Base-by-base conservation (phyloP, 495 filamentous ascomycete species). In the Penicillium samsonianum region DNA sequence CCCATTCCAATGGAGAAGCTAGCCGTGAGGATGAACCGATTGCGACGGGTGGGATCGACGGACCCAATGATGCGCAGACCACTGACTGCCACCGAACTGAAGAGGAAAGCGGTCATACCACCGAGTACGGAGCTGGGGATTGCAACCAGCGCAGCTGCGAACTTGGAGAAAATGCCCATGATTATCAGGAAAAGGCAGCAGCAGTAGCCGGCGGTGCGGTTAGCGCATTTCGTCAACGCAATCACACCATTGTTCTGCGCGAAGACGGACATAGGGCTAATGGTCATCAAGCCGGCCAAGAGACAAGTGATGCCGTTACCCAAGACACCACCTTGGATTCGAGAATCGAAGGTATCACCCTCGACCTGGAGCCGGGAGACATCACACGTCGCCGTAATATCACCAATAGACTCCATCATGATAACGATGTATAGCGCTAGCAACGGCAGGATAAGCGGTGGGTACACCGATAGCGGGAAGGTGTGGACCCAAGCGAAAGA, bases 181-280 rank as follows among this genome's bases (percentile, higher is more conserved):
- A 96, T 68, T 51, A 96, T 73, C 19, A 96, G 79, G 79, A 95
- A 96, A 63, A 91, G 76, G 76, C 90, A 90, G 67, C 74, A 78
- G 50, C 71, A 82, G 66, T 91, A 96, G 11, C 92, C 92, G 4
- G 92, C 92, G 12, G 84, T 89, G 47, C 92, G 84, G 71, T 94
- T 97, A 0, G 92, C 92, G 70, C 92, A 96, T 20, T 90, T 83
- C 3, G 91, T 96, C 20, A 96, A 78, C 6, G 90, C 87, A 59
- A 97, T 96, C 55, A 97, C 92, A 61, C 91, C 86, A 74, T 97
- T 97, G 73, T 96, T 96, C 72, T 96, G 90, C 0, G 91, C 87
- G 49, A 86, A 86, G 58, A 87, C 89, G 7, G 82, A 86, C 86
- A 93, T 90, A 20, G 91, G 90, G 0, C 88, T 91, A 61, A 92